These are phyloP conservation scores for Pyrus betulifolia DNA, from an alignment of 306 rosid species.

Conservation along the genomic window DNA sequence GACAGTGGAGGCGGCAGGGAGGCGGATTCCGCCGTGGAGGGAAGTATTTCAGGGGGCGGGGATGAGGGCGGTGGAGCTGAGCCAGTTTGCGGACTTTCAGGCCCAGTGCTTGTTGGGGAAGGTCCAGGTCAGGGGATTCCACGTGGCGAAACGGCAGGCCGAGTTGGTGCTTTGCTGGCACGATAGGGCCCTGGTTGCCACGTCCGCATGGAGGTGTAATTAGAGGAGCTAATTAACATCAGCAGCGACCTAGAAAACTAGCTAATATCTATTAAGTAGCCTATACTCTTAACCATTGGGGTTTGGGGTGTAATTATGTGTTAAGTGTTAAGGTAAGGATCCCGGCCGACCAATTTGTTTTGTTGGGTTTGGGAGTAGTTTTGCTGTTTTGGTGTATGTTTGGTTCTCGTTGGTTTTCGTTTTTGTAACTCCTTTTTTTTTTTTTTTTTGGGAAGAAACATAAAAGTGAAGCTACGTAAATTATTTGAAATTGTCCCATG, in stretches of 20 bases:
- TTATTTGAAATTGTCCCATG: background rate
- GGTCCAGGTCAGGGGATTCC: slow-evolving; percentile 73
- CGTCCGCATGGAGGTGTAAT: slow-evolving; percentile 79
- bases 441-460: background rate
- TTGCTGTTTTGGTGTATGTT: background rate
- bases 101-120: slow-evolving; percentile 67
- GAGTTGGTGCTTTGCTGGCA: slow-evolving; percentile 84
- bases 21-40: slow-evolving; percentile 43
- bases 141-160: slow-evolving; percentile 67
- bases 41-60: slow-evolving; percentile 68
- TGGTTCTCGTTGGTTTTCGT: background rate
- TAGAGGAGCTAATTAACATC: background rate
- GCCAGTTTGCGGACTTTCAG: slow-evolving; percentile 79
- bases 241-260: background rate
- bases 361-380: background rate
- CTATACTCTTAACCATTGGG: background rate
- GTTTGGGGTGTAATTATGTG: slow-evolving; percentile 1
- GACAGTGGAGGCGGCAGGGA: slow-evolving; percentile 51
- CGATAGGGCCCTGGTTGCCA: slow-evolving; percentile 58
- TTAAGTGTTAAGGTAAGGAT: background rate
- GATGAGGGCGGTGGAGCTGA: slow-evolving; percentile 69
- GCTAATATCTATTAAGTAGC: background rate
- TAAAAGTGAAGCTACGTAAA: background rate
- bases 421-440: too few species aligned
- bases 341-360: slow-evolving; percentile 3